A percentile compares a stretch with the other conserved stretches of the same genome.
Evolutionary conservation across 768 basidiomycete genomes (phyloP).

Genomic region (Pulveroboletus sp.): DNA sequence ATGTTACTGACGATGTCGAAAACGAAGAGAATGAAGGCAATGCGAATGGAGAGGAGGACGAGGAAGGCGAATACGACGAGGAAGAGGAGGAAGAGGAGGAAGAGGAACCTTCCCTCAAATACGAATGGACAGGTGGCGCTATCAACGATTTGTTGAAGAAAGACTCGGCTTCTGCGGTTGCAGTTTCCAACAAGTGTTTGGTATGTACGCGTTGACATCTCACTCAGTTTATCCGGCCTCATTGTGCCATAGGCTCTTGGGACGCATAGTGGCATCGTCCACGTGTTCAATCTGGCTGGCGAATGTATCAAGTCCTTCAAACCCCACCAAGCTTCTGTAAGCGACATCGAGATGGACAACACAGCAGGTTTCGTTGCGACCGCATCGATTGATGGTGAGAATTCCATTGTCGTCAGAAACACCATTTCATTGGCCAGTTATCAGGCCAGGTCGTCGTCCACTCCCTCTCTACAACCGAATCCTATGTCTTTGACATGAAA

Average conservation of each 20-base stretch:
- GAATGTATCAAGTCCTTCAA: constrained; percentile 86
- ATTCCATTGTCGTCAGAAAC: constrained; percentile 40
- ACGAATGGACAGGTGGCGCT: constrained; percentile 73
- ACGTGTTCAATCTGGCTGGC: constrained; percentile 78
- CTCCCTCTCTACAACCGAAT: constrained; percentile 74
- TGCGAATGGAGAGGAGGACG: constrained; percentile 19
- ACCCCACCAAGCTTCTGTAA: constrained; percentile 84
- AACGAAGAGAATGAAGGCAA: constrained; percentile 5
- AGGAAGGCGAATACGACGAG: constrained; percentile 43
- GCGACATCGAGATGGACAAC: constrained; percentile 80
- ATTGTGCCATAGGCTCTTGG: constrained; percentile 67
- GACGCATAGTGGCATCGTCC: constrained; percentile 90
- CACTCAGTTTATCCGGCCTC: neutral
- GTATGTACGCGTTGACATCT: constrained; percentile 38
- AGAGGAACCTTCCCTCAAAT: constrained; percentile 90
- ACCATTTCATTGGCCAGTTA: constrained; percentile 34
- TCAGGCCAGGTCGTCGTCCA: constrained; percentile 90
- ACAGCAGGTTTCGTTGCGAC: constrained; percentile 90
- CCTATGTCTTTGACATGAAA: constrained; percentile 86
- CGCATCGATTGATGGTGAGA: constrained; percentile 88
- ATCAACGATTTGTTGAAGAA: constrained; percentile 79
- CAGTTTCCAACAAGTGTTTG: constrained; percentile 69
- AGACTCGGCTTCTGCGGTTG: constrained; percentile 84
- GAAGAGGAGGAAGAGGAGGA: constrained; percentile 74
- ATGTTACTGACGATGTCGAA: neutral